A percentile compares a stretch with the other conserved stretches of the same genome.
Conservation (phyloP, 495 filamentous ascomycete species). For the Aspergillus cristatus region DNA sequence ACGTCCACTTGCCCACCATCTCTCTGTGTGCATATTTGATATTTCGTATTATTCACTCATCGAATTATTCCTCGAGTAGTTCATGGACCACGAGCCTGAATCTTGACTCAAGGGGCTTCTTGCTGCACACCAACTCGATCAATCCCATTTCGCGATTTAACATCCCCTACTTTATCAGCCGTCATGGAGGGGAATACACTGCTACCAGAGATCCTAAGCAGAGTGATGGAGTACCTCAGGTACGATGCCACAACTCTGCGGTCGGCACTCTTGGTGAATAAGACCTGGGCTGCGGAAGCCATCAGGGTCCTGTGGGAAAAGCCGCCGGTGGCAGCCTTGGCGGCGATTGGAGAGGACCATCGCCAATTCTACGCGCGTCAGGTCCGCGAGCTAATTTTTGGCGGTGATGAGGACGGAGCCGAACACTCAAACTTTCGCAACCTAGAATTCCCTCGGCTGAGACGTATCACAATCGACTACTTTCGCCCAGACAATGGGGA, state of each 20-base stretch:
- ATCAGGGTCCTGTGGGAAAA: not conserved
- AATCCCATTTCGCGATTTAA: no score
- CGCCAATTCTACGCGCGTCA: conserved; percentile 2
- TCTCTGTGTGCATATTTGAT: no score
- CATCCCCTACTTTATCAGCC: no score
- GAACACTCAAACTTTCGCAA: not conserved
- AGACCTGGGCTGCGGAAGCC: not conserved
- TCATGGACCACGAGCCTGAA: no score
- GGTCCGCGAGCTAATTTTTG: conserved; percentile 1
- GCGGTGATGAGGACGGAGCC: not conserved
- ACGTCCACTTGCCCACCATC: no score
- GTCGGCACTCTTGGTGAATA: conserved; percentile 1
- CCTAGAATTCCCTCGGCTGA: conserved; percentile 1
- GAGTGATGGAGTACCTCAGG: conserved; percentile 1
- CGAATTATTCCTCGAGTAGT: no score
- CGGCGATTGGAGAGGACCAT: not conserved
- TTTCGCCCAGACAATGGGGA: not conserved
- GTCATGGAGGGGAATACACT: no score
- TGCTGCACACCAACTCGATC: no score
- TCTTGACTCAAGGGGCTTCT: no score
- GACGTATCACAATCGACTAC: conserved; percentile 1
- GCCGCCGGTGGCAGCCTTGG: conserved; percentile 1
- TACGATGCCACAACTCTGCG: not conserved
- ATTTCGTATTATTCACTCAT: no score
- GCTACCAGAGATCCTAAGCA: conserved; percentile 1